These are phyloP conservation scores for Panaeolus cyanescens DNA, from an alignment of 768 basidiomycete genomes.

Conservation along the genomic window DNA sequence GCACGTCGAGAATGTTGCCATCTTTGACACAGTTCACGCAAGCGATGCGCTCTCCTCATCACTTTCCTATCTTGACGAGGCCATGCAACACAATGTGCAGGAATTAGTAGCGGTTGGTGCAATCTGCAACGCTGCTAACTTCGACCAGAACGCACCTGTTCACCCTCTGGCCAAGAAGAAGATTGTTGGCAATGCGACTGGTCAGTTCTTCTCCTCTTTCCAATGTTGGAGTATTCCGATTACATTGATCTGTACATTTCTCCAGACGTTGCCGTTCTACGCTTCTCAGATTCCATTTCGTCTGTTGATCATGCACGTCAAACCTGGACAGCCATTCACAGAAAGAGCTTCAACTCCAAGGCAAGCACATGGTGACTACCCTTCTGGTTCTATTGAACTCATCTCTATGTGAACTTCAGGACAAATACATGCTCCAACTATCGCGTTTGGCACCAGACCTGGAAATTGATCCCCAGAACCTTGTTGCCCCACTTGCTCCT, in stretches of 20 bases:
- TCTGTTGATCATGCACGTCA: conserved; percentile 26
- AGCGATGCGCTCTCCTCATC: conserved; percentile 20
- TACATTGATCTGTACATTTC: not conserved
- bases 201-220: conserved; percentile 18
- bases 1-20: conserved; percentile 51
- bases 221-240: not conserved
- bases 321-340: conserved; percentile 36
- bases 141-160: conserved; percentile 22
- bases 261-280: conserved; percentile 54
- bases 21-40: conserved; percentile 33
- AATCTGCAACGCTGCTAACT: conserved; percentile 53
- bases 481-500: conserved; percentile 20
- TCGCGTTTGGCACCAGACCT: conserved; percentile 18
- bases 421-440: conserved; percentile 55
- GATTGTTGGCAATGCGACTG: conserved; percentile 55
- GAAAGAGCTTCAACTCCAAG: conserved; percentile 43
- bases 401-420: not conserved
- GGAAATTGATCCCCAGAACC: conserved; percentile 8
- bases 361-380: conserved; percentile 8
- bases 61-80: conserved; percentile 8
- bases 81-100: conserved; percentile 18
- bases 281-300: conserved; percentile 42
- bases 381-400: not conserved
- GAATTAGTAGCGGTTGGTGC: conserved; percentile 43
- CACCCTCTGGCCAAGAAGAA: conserved; percentile 30